Percentiles rank a stretch among this genome's conserved stretches.
phyloP scores from a whole-genome alignment of 2,329 filamentous ascomycete genomes.

The Scedosporium boydii region DNA sequence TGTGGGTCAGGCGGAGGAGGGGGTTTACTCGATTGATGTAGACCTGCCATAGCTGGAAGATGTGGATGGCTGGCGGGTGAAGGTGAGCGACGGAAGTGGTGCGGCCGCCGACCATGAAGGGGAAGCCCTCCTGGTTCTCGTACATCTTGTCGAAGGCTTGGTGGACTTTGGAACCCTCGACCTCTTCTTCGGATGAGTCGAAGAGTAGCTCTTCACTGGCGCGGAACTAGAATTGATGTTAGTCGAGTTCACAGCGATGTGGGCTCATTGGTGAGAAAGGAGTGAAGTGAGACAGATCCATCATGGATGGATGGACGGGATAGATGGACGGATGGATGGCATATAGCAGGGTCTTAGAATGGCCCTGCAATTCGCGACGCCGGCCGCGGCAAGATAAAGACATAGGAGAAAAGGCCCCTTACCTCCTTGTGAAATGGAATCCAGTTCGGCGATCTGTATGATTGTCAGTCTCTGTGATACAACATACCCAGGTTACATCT shows the following conservation, averaged over 20 bases:
- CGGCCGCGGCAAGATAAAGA: no score
- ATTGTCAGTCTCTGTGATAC: neutral
- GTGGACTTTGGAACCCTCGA: constrained; percentile 44
- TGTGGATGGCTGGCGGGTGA: constrained; percentile 48
- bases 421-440: constrained; percentile 45
- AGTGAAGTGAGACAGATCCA: no score
- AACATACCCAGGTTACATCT: neutral
- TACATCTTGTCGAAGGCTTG: constrained; percentile 52
- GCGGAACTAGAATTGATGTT: constrained; percentile 30
- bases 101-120: constrained; percentile 42
- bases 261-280: no score
- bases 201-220: constrained; percentile 36
- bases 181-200: constrained; percentile 48
- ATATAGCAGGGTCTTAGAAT: no score
- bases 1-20: constrained; percentile 58
- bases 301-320: no score
- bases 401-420: constrained; percentile 9
- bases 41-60: constrained; percentile 58
- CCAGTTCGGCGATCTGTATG: constrained; percentile 24
- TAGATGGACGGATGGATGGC: no score
- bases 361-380: no score
- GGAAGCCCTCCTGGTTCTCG: constrained; percentile 44
- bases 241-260: neutral
- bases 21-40: constrained; percentile 64
- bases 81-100: constrained; percentile 31